phyloP scores from a whole-genome alignment of 345 rosid genomes.

The Geranium rotundifolium region DNA sequence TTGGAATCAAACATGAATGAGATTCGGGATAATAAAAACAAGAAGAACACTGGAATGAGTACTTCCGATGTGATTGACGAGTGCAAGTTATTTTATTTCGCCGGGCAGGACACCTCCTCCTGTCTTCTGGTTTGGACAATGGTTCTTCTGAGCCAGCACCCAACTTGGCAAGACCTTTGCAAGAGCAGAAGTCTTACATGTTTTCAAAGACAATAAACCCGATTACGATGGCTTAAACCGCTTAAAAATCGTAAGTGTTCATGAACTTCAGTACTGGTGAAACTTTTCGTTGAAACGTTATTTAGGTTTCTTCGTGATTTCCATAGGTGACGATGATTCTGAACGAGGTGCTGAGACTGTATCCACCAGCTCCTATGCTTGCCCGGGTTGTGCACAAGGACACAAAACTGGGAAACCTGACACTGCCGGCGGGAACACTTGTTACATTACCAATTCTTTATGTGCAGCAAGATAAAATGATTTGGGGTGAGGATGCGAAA shows the following conservation, averaged over 20 bases:
- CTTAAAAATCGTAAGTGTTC: slow-evolving; percentile 15
- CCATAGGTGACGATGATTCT: slow-evolving; percentile 24
- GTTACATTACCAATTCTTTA: slow-evolving; percentile 13
- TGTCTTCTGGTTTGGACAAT: slow-evolving; percentile 25
- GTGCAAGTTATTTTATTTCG: slow-evolving; percentile 22
- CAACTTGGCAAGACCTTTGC: slow-evolving; percentile 22
- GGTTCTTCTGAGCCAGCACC: too few species aligned
- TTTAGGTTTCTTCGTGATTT: neutral
- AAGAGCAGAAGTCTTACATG: slow-evolving; percentile 24
- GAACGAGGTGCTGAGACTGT: slow-evolving; percentile 30
- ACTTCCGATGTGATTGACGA: slow-evolving; percentile 18
- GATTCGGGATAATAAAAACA: slow-evolving; percentile 13
- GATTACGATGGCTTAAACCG: slow-evolving; percentile 10
- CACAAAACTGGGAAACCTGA: slow-evolving; percentile 15
- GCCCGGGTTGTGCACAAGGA: slow-evolving; percentile 11
- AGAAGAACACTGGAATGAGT: slow-evolving; percentile 11
- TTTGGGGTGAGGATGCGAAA: slow-evolving; percentile 27
- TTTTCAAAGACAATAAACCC: slow-evolving; percentile 15
- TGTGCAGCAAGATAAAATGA: slow-evolving; percentile 19
- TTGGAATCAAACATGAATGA: slow-evolving; percentile 8
- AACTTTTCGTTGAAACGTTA: neutral
- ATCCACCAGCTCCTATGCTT: slow-evolving; percentile 16
- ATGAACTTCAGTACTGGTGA: neutral
- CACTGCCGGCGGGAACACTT: slow-evolving; percentile 17
- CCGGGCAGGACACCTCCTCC: slow-evolving; percentile 28